Percentiles rank a stretch among this genome's conserved stretches.
Conservation (phyloP, 306 rosid genomes). For the Rubus parviflorus region DNA sequence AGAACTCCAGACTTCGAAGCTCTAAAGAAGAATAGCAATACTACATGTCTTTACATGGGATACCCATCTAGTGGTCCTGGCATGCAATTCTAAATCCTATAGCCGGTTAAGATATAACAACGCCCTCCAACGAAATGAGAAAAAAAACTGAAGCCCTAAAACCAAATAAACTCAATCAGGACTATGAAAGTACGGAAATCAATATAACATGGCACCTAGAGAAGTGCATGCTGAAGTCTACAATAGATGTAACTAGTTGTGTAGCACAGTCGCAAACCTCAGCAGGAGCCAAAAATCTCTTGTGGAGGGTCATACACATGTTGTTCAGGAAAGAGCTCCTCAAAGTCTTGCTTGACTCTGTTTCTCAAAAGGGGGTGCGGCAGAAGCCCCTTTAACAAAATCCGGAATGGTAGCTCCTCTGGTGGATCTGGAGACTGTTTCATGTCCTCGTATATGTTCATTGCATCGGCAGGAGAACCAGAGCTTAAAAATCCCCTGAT, state of each 20-base stretch:
- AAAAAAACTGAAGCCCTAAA: not conserved
- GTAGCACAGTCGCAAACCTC: conserved; percentile 43
- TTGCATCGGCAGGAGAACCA: conserved; percentile 92
- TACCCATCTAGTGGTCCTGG: not conserved
- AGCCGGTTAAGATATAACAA: not conserved
- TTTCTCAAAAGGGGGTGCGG: conserved; percentile 93
- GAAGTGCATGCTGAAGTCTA: not conserved
- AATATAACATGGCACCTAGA: not conserved
- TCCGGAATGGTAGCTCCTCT: conserved; percentile 85
- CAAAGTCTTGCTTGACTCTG: conserved; percentile 92
- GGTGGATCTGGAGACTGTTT: conserved; percentile 96
- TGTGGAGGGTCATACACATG: conserved; percentile 82
- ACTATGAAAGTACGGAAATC: not conserved
- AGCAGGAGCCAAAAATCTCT: conserved; percentile 80
- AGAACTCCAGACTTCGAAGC: not conserved
- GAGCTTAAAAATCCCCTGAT: conserved; percentile 82
- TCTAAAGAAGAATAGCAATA: not conserved
- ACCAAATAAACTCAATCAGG: not conserved
- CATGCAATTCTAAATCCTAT: not conserved
- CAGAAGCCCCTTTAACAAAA: conserved; percentile 86
- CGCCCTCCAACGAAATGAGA: not conserved
- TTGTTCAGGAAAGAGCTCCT: conserved; percentile 90
- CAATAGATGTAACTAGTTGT: not conserved
- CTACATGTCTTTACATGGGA: not conserved
- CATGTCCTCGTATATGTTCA: conserved; percentile 91